Evolutionary conservation across 441 rosid species (phyloP), one percentile per base, ranked within the genome.

Genomic region (Omphalea diandra): DNA sequence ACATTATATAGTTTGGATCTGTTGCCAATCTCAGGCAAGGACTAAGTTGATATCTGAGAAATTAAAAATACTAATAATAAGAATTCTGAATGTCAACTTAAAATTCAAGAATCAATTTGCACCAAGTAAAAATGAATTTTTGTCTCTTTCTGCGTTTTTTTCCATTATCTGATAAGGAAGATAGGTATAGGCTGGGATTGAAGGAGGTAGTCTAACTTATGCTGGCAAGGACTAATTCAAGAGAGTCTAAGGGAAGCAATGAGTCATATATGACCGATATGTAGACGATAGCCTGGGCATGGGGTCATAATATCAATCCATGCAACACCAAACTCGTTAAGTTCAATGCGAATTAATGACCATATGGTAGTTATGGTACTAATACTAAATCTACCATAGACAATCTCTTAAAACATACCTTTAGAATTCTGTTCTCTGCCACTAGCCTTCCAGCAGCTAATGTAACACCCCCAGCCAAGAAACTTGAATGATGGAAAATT

Each of bases 401-500:
- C 4, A 55, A 14, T 22, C 9, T 26, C 44, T 33, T 32, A 33
- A 29, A 47, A 55, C 15, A 52, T 87, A 91, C 98, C 93, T 86
- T 91, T 40, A 91, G 88, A 70, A 77, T 73, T 75, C 97, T 97
- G 62, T 80, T 36, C 72, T 88, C 93, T 33, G 77, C 90, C 33
- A 56, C 74, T 4, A 94, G 80, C 79, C 97, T 87, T 81, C 98
- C 98, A 3, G 98, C 97, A 2, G 96, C 96, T 75, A 91, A 65
- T 0, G 98, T 88, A 52, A 84, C 89, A 80, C 98, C 98, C 40
- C 98, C 98, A 1, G 98, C 98, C 83, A 94, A 80, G 71, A 94
- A 94, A 73, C 97, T 94, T 3, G 98, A 94, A 84, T 94, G 97
- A 74, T 94, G 98, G 73, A 94, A 94, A 55, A 36, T 69, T 67